Percentiles rank a stretch among this genome's conserved stretches.
Conservation (phyloP, 1,284 basidiomycete species). For the Fistulina hepatica region DNA sequence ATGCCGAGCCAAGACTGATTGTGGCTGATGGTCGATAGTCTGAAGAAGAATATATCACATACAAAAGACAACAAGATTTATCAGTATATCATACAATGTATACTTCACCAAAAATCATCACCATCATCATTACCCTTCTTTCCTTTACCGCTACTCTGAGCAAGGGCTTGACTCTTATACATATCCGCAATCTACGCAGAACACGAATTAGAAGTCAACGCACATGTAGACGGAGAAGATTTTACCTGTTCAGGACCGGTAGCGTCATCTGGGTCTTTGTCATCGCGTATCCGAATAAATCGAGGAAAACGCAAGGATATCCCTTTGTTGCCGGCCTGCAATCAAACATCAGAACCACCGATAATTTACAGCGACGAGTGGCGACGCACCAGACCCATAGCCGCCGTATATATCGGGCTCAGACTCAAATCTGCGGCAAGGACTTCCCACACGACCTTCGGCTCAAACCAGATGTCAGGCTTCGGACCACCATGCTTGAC, state of each 20-base stretch:
- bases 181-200: conserved; percentile 78
- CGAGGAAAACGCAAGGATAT: conserved; percentile 95
- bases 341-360: conserved; percentile 5
- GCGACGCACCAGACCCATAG: conserved; percentile 77
- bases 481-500: conserved; percentile 84
- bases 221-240: conserved; percentile 2
- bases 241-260: conserved; percentile 84
- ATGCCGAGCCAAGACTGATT: no score
- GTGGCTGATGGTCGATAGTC: no score
- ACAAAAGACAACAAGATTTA: no score
- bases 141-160: conserved; percentile 61
- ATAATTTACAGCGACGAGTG: conserved; percentile 5
- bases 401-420: conserved; percentile 95
- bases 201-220: conserved; percentile 17
- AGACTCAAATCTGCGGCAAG: conserved; percentile 93
- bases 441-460: conserved; percentile 96
- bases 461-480: conserved; percentile 93
- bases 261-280: conserved; percentile 86
- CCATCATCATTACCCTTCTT: conserved; percentile 60
- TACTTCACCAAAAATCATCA: conserved; percentile 78
- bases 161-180: conserved; percentile 83
- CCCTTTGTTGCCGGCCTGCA: conserved; percentile 75
- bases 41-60: no score
- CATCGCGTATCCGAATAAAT: conserved; percentile 86
- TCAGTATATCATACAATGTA: conserved; percentile 14